Evolutionary conservation across 345 rosid species (phyloP).

Genomic region (Pistacia atlantica): DNA sequence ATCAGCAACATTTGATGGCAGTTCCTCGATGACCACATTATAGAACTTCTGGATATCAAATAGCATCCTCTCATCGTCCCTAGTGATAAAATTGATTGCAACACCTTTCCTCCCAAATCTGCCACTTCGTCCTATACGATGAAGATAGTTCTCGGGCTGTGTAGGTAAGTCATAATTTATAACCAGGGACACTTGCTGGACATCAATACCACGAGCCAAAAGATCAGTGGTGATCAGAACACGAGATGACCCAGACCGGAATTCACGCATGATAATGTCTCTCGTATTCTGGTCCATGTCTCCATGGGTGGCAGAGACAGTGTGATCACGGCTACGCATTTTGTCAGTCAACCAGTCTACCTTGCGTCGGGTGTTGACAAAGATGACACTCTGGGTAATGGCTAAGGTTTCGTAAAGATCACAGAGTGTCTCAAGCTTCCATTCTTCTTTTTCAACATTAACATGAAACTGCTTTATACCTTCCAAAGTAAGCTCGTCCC

Average conservation of each 20-base stretch:
- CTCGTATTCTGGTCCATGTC: constrained; percentile 82
- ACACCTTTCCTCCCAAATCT: constrained; percentile 82
- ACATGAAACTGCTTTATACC: constrained; percentile 81
- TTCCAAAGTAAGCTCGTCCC: constrained; percentile 77
- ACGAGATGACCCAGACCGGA: constrained; percentile 76
- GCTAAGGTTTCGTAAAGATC: constrained; percentile 78
- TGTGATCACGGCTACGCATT: constrained; percentile 68
- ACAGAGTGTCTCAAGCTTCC: constrained; percentile 80
- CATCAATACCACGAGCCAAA: constrained; percentile 78
- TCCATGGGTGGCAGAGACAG: constrained; percentile 76
- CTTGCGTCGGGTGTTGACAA: constrained; percentile 73
- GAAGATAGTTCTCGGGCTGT: constrained; percentile 76
- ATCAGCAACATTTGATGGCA: constrained; percentile 60
- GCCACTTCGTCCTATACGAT: constrained; percentile 76
- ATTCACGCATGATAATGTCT: constrained; percentile 78
- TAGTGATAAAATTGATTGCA: constrained; percentile 62
- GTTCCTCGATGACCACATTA: constrained; percentile 60
- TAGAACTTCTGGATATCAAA: constrained; percentile 66
- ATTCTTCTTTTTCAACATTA: constrained; percentile 72
- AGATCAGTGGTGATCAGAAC: constrained; percentile 76
- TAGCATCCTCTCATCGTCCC: constrained; percentile 62
- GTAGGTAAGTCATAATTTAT: constrained; percentile 73
- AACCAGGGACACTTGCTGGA: constrained; percentile 73
- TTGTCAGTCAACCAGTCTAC: constrained; percentile 85
- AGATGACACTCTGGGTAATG: constrained; percentile 75